Base-by-base conservation (phyloP, 1,284 basidiomycete genomes). In the Ceratobasidium sp. region DNA sequence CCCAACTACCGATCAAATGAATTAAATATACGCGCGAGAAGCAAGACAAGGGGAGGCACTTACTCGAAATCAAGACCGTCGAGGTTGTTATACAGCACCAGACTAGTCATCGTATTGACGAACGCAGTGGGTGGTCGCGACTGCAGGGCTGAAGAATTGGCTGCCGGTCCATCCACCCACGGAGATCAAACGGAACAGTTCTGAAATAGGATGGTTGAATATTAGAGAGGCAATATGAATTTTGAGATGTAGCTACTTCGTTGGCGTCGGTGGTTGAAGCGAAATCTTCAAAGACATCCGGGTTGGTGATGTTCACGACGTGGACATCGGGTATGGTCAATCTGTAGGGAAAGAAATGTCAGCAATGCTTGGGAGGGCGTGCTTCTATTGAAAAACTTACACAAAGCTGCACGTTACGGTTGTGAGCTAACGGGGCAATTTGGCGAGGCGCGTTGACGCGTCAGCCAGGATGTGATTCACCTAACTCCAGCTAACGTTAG, bases 61-160 rank as follows among this genome's bases (percentile, higher is more conserved):
- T 54, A 76, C 75, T 75, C 75, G 44, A 86, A 81, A 76, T 86
- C 86, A 2, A 87, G 82, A 29, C 86, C 86, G 76, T 87, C 86
- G 1, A 87, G 78, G 66, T 82, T 78, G 80, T 84, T 86, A 73
- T 79, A 62, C 73, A 83, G 79, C 78, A 85, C 84, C 36, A 85
- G 79, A 31, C 75, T 74, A n/a, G 82, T 75, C 73, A 86, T 84
- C 75, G 84, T 84, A 8, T 77, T 69, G 54, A 84, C 81, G 67
- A 87, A 85, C 0, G 75, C 81, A 36, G 79, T 67, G 41, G 0
- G 78, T 62, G 27, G 79, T 80, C 14, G 80, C 77, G 71, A 84
- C 81, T 17, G 85, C 82, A 36, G 80, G 78, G 19, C 85, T 85
- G 78, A 87, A 87, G 80, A 85, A 69, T 36, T 11, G 51, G 29